Evolutionary conservation across 2,329 filamentous ascomycete species (phyloP), one percentile per base, ranked within the genome.

Genomic region (Cordyceps farinosa): DNA sequence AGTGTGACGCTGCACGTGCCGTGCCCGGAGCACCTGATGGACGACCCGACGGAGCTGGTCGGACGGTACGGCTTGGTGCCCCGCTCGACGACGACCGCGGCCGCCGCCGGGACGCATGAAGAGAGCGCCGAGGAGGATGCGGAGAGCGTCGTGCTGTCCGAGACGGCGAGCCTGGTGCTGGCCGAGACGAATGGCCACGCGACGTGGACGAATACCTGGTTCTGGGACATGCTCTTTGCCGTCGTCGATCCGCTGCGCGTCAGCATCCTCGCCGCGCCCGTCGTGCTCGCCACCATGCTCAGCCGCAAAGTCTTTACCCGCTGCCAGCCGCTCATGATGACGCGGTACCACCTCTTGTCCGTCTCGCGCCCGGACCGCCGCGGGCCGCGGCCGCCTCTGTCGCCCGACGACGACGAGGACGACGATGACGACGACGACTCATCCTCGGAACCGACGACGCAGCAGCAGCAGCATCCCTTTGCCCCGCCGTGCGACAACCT

Each of bases 301-400:
- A 83, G 84, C 22, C 82, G 82, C 5, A 79, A 78, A 63, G 77
- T 90, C 34, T 81, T 84, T 56, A 77, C 84, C 45, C 78, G 79
- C 10, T 84, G 89, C 69, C 77, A 78, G 5, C 89, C 87, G 86
- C 82, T 82, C 30, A 90, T 90, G 68, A 80, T 85, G 62, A 84
- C 85, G 65, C 80, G 81, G 7, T 82, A 84, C 60, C 88, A 91
- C 67, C 80, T 88, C 47, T 72, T 91, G 7, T 82, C 80, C 0
- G 69, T 82, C 1, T 78, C 79, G 2, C 72, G 77, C 3, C 5
- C 34, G 42, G 54, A 47, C 34, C 56, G 57, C 22, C 10, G 30
- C 3, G 34, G 2, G 30, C 32, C 4, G 11, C 32, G 13, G 10
- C 27, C 22, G 22, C 22, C 22, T 22, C 22, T 22, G 22, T 22